Conservation (phyloP, 441 rosid species). For the Adansonia madagascariensis region DNA sequence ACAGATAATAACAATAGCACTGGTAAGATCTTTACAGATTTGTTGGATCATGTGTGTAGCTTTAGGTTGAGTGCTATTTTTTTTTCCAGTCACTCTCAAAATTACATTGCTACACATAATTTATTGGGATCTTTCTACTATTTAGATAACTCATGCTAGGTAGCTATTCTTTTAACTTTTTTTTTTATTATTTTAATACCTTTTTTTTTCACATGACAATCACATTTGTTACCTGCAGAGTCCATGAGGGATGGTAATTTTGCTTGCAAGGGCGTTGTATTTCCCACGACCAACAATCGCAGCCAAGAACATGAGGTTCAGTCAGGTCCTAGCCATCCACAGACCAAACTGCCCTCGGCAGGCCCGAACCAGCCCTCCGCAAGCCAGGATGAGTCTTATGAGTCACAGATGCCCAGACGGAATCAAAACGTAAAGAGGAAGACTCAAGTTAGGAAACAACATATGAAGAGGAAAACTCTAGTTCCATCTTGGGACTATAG, state of each 20-base stretch:
- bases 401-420: not conserved
- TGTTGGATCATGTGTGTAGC: not conserved
- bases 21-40: not conserved
- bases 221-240: slow-evolving; percentile 15
- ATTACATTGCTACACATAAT: not conserved
- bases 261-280: not conserved
- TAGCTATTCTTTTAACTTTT: no score
- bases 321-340: not conserved
- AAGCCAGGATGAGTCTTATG: slow-evolving; percentile 8
- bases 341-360: not conserved
- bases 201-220: slow-evolving; percentile 2
- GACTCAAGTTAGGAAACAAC: not conserved
- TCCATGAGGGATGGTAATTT: slow-evolving; percentile 8
- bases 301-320: not conserved
- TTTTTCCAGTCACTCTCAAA: no score
- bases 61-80: not conserved
- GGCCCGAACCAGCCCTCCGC: not conserved
- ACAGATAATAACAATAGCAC: not conserved
- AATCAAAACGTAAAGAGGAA: slow-evolving; percentile 16
- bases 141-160: not conserved
- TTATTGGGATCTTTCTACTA: not conserved
- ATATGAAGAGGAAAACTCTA: slow-evolving; percentile 2
- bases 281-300: slow-evolving; percentile 6
- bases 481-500: slow-evolving; percentile 30
- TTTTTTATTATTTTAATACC: no score